These are phyloP conservation scores for Huntiella omanensis DNA, from an alignment of 2,329 filamentous ascomycete genomes.

Conservation along the genomic window DNA sequence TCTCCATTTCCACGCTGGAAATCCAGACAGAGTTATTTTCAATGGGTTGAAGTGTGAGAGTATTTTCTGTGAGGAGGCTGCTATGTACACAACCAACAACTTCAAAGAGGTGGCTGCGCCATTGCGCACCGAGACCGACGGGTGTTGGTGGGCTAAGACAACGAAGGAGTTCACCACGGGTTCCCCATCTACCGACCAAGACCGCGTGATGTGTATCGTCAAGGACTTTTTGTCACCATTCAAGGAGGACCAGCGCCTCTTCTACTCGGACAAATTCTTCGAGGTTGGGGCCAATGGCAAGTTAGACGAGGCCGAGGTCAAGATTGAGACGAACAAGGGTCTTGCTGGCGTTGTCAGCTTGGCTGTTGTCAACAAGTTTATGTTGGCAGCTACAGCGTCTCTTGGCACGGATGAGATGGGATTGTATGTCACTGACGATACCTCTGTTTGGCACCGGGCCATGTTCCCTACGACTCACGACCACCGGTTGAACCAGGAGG, in stretches of 20 bases:
- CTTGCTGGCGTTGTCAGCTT: constrained; percentile 67
- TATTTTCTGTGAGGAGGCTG: constrained; percentile 42
- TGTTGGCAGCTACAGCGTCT: constrained; percentile 68
- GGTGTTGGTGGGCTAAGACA: constrained; percentile 77
- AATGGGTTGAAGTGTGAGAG: constrained; percentile 52
- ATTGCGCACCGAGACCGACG: constrained; percentile 48
- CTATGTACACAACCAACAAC: constrained; percentile 65
- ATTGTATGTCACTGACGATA: constrained; percentile 73
- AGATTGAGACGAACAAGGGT: constrained; percentile 52
- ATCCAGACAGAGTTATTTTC: constrained; percentile 73
- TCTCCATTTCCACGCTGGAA: constrained; percentile 64
- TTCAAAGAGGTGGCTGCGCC: constrained; percentile 50
- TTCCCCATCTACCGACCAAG: constrained; percentile 41
- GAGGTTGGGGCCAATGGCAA: constrained; percentile 25
- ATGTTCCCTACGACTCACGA: constrained; percentile 71
- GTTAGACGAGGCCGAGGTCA: constrained; percentile 51
- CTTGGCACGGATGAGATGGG: constrained; percentile 75
- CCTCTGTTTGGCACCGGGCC: constrained; percentile 73
- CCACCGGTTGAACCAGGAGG: constrained; percentile 50
- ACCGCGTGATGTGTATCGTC: constrained; percentile 65
- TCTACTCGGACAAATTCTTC: constrained; percentile 76
- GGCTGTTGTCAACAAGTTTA: constrained; percentile 66
- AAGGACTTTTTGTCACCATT: constrained; percentile 51
- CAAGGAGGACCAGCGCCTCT: constrained; percentile 55
- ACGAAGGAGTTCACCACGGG: constrained; percentile 55